phyloP scores from a whole-genome alignment of 176 grass and related monocot species.

The Lolium rigidum region DNA sequence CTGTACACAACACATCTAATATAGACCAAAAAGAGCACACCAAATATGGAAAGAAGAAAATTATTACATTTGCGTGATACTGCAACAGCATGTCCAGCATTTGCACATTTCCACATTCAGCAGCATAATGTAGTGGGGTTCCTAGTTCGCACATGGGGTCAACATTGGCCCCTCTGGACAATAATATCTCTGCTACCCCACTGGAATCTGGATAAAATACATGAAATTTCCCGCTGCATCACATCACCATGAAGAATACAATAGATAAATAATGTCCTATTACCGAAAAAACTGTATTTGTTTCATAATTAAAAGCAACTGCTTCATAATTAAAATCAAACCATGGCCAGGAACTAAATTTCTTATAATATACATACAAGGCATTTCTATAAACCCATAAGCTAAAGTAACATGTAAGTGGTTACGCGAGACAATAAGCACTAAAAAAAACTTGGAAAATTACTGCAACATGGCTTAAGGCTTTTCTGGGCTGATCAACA shows the following conservation, averaged over 20 bases:
- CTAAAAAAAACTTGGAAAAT: background rate
- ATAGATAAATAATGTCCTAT: background rate
- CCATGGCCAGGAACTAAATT: background rate
- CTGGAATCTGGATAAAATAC: slow-evolving; percentile 6
- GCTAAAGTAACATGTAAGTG: background rate
- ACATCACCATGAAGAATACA: background rate
- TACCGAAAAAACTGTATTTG: background rate
- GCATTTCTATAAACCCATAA: background rate
- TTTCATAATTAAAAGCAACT: background rate
- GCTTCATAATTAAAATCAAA: background rate
- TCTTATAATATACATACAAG: background rate
- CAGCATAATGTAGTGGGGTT: background rate
- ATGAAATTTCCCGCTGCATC: background rate
- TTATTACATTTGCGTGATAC: slow-evolving; percentile 21
- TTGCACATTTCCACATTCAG: background rate
- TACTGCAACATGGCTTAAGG: no score
- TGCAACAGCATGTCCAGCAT: background rate
- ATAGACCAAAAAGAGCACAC: background rate
- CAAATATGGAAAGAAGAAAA: background rate
- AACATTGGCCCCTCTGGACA: slow-evolving; percentile 24
- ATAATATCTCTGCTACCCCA: background rate
- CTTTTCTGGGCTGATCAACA: no score
- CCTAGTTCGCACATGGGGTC: slow-evolving; percentile 22
- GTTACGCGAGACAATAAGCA: background rate
- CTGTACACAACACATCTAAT: background rate